These are phyloP conservation scores for Linderniella brevidens DNA, from an alignment of 257 asterid genomes.

Conservation along the genomic window DNA sequence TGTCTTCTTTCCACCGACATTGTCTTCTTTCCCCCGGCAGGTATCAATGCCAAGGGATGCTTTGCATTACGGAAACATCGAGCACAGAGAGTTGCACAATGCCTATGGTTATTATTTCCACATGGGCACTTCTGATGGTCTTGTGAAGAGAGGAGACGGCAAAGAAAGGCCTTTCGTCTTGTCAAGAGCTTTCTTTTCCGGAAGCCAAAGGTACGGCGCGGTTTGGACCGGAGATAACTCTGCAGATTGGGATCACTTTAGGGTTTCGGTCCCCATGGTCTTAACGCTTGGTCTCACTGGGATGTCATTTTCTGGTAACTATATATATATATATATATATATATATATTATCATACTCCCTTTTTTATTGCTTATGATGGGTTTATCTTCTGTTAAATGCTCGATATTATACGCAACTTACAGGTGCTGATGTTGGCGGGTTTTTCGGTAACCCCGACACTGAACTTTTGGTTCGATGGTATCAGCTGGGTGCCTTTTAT, in stretches of 20 bases:
- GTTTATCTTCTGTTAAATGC: neutral
- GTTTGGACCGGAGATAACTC: constrained; percentile 96
- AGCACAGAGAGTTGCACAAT: constrained; percentile 90
- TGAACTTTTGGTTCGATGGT: constrained; percentile 90
- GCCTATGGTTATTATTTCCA: constrained; percentile 93
- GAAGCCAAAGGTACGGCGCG: constrained; percentile 91
- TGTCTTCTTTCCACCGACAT: neutral
- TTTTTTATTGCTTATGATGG: neutral
- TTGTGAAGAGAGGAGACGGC: constrained; percentile 63
- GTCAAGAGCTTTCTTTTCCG: constrained; percentile 90
- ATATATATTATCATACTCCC: neutral
- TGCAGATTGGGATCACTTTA: constrained; percentile 92
- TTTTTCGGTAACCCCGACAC: constrained; percentile 94
- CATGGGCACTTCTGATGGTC: constrained; percentile 94
- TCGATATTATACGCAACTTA: neutral
- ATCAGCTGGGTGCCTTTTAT: constrained; percentile 93
- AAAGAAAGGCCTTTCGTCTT: constrained; percentile 89
- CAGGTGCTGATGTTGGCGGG: constrained; percentile 99
- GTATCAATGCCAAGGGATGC: constrained; percentile 93
- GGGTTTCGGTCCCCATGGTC: constrained; percentile 90
- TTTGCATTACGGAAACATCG: constrained; percentile 71
- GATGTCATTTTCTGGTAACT: constrained; percentile 68
- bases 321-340: neutral
- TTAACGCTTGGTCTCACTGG: constrained; percentile 88
- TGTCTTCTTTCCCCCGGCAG: constrained; percentile 20